A percentile compares a stretch with the other conserved stretches of the same genome.
phyloP scores from a whole-genome alignment of 768 basidiomycete species.

The Suillus variegatus region DNA sequence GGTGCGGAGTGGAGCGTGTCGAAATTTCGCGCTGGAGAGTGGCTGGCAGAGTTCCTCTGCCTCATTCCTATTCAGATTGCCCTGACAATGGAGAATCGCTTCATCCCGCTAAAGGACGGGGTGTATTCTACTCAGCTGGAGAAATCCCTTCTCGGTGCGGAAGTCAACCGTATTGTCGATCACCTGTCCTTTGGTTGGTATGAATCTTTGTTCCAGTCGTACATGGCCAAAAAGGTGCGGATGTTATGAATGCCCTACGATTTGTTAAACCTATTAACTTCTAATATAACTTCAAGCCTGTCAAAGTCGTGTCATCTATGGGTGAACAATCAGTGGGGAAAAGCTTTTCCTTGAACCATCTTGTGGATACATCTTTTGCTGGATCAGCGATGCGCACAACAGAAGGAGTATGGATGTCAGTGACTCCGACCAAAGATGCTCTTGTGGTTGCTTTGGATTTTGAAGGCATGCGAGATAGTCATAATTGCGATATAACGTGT shows the following conservation, averaged over 20 bases:
- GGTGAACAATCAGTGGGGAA: slow-evolving; percentile 70
- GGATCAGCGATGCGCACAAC: slow-evolving; percentile 67
- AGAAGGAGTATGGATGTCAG: slow-evolving; percentile 70
- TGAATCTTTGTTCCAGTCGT: slow-evolving; percentile 62
- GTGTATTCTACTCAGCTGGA: slow-evolving; percentile 52
- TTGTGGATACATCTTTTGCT: slow-evolving; percentile 65
- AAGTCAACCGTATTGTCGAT: slow-evolving; percentile 57
- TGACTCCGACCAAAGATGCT: slow-evolving; percentile 55
- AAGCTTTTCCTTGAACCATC: slow-evolving; percentile 58
- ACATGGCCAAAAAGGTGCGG: slow-evolving; percentile 55
- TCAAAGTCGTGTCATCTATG: slow-evolving; percentile 68
- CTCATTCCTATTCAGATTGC: slow-evolving; percentile 68
- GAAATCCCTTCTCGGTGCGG: slow-evolving; percentile 55
- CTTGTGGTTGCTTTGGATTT: slow-evolving; percentile 64
- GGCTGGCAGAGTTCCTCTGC: slow-evolving; percentile 61
- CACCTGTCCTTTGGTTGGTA: slow-evolving; percentile 63
- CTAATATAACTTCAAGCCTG: slow-evolving; percentile 40
- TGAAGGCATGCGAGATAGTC: slow-evolving; percentile 43
- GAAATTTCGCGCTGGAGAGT: slow-evolving; percentile 52
- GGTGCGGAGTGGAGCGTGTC: slow-evolving; percentile 34
- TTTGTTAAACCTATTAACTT: neutral
- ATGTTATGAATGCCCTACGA: neutral
- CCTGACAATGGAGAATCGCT: slow-evolving; percentile 57
- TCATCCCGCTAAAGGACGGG: slow-evolving; percentile 61
- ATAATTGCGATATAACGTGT: slow-evolving; percentile 7